Conservation (phyloP, 225 moss, liverwort and hornwort species). For the Climacium dendroides region DNA sequence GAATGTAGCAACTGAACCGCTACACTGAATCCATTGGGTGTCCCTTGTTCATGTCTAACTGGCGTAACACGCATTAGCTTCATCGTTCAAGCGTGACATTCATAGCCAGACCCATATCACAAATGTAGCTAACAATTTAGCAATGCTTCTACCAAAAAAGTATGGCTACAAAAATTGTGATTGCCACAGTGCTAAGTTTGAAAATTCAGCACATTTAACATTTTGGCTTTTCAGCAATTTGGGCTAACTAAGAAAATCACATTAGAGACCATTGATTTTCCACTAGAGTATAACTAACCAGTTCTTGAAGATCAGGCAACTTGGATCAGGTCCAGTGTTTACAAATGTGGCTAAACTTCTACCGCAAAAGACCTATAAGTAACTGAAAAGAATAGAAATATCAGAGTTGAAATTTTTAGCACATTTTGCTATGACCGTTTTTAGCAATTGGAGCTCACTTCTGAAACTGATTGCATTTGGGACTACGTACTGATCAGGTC, state of each 20-base stretch:
- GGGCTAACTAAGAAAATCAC: neutral
- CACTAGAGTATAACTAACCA: neutral
- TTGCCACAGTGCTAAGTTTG: neutral
- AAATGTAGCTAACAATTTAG: neutral
- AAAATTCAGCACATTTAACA: neutral
- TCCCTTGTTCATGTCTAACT: neutral
- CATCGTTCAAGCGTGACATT: neutral
- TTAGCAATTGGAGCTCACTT: too few relatives aligned
- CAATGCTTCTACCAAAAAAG: neutral
- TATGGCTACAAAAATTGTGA: neutral
- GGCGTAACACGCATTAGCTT: neutral
- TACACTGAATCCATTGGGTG: neutral
- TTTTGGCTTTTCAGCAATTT: neutral
- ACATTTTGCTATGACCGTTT: too few relatives aligned
- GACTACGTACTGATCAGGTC: neutral
- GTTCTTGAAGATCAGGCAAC: neutral
- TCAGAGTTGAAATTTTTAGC: neutral
- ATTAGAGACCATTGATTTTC: neutral
- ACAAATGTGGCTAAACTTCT: neutral
- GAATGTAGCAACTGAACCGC: neutral
- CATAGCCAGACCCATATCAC: neutral
- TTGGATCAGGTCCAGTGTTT: neutral
- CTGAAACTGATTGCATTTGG: neutral
- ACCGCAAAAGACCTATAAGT: neutral
- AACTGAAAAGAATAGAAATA: neutral